phyloP scores from a whole-genome alignment of 2,329 filamentous ascomycete species.

The Stagonosporopsis chrysanthemi region DNA sequence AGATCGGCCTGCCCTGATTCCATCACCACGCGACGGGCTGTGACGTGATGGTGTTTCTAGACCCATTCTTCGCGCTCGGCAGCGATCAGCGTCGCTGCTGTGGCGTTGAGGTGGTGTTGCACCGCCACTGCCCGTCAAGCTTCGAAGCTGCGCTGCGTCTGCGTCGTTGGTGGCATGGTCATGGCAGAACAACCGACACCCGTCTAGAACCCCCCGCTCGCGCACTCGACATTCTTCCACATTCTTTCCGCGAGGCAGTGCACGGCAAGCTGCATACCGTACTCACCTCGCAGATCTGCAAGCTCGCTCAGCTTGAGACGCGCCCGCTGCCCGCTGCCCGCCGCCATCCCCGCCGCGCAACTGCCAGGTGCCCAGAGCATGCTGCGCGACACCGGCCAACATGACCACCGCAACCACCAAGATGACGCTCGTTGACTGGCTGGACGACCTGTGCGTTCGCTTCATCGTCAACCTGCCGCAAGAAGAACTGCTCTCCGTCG shows the following conservation, averaged over 20 bases:
- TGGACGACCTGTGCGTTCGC: constrained; percentile 96
- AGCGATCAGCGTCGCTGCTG: constrained; percentile 2
- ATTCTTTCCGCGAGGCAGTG: constrained; percentile 43
- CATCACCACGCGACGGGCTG: constrained; percentile 2
- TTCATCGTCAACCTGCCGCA: constrained; percentile 97
- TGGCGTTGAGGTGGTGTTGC: constrained; percentile 10
- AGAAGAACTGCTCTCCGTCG: constrained; percentile 87
- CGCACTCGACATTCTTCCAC: constrained; percentile 25
- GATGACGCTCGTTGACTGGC: constrained; percentile 92
- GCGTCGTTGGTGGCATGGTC: background rate
- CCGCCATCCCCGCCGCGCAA: constrained; percentile 16
- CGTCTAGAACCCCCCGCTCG: constrained; percentile 9
- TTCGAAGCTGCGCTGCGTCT: background rate
- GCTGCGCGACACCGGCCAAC: constrained; percentile 64
- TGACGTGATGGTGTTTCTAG: constrained; percentile 23
- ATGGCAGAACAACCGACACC: background rate
- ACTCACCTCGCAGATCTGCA: constrained; percentile 8
- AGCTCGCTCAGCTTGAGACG: constrained; percentile 10
- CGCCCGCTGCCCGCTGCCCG: constrained; percentile 13
- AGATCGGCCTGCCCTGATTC: constrained; percentile 41
- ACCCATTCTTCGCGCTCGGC: background rate
- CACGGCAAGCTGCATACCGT: constrained; percentile 8
- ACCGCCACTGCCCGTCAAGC: constrained; percentile 12
- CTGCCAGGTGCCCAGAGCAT: constrained; percentile 58
- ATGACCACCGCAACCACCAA: constrained; percentile 63